Percentiles rank a stretch among this genome's conserved stretches.
These are phyloP conservation scores for Vachellia pachyceras DNA, from an alignment of 306 rosid species.

Conservation along the genomic window DNA sequence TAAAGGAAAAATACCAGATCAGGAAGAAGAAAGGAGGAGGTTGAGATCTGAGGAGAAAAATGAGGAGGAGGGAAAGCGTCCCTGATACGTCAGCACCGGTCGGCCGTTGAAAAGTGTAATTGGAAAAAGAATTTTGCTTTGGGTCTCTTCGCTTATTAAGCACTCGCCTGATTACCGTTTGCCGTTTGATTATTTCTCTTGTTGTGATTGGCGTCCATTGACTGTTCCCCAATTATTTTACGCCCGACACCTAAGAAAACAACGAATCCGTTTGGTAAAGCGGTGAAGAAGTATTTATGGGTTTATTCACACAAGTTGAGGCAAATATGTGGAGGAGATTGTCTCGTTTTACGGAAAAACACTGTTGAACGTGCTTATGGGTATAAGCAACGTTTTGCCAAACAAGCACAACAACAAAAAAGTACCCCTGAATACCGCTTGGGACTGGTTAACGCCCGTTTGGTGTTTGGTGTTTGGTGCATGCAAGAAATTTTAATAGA, in stretches of 20 bases:
- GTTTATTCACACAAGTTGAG: too few species aligned
- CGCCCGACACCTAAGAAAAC: neutral
- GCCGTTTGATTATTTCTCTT: slow-evolving; percentile 3
- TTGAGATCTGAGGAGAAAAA: slow-evolving; percentile 53
- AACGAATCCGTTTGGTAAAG: too few species aligned
- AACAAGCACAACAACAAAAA: too few species aligned
- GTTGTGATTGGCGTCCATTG: slow-evolving; percentile 9
- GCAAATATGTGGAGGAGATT: too few species aligned
- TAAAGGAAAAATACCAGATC: slow-evolving; percentile 26
- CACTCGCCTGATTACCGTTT: neutral
- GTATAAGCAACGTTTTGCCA: too few species aligned
- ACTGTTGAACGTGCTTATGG: too few species aligned
- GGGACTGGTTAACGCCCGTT: too few species aligned
- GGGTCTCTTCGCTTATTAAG: neutral
- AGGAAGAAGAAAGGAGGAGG: slow-evolving; percentile 39
- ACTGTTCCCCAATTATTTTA: slow-evolving; percentile 14
- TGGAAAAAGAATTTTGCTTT: neutral
- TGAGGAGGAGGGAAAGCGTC: slow-evolving; percentile 42
- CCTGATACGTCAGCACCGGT: slow-evolving; percentile 58
- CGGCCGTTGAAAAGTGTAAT: slow-evolving; percentile 55
- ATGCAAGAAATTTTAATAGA: too few species aligned
- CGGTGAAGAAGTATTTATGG: too few species aligned
- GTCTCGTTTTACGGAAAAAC: too few species aligned
- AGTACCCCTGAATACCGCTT: too few species aligned
- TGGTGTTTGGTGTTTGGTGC: too few species aligned